Percentiles rank a stretch among this genome's conserved stretches.
phyloP scores from a whole-genome alignment of 306 rosid genomes.

The Adenanthera pavonina region DNA sequence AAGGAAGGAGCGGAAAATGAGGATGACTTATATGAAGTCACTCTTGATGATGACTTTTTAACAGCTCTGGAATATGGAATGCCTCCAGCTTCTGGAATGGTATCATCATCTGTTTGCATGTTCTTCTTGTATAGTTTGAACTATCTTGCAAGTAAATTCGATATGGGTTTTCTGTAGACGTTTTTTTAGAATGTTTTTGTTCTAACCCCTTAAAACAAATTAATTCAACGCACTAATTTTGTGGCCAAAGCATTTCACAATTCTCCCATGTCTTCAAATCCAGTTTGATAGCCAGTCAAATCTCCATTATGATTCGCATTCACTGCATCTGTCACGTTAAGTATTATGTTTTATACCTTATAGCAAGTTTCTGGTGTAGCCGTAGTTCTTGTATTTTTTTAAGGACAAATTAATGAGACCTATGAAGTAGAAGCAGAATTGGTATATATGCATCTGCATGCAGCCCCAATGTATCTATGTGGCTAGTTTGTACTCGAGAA shows the following conservation, averaged over 20 bases:
- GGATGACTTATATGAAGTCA: slow-evolving; percentile 77
- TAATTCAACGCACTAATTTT: slow-evolving; percentile 17
- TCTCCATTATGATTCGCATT: slow-evolving; percentile 15
- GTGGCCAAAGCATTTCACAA: slow-evolving; percentile 18
- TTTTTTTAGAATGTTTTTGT: neutral
- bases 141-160: neutral
- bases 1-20: slow-evolving; percentile 56
- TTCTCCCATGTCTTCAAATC: neutral
- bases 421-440: neutral
- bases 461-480: neutral
- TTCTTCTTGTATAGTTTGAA: slow-evolving; percentile 8
- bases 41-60: slow-evolving; percentile 89
- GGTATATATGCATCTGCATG: neutral
- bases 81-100: slow-evolving; percentile 99
- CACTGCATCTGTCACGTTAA: neutral
- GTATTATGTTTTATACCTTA: neutral
- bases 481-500: neutral
- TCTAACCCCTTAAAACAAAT: neutral
- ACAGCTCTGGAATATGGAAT: slow-evolving; percentile 98
- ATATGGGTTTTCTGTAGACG: neutral
- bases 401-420: neutral
- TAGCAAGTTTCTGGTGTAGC: neutral
- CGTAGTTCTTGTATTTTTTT: slow-evolving; percentile 14
- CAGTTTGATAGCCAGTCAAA: slow-evolving; percentile 7
- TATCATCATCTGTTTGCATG: slow-evolving; percentile 44